A percentile compares a stretch with the other conserved stretches of the same genome.
Evolutionary conservation across 1,139 yeast species (phyloP).

Genomic region (Candida sanyaensis): DNA sequence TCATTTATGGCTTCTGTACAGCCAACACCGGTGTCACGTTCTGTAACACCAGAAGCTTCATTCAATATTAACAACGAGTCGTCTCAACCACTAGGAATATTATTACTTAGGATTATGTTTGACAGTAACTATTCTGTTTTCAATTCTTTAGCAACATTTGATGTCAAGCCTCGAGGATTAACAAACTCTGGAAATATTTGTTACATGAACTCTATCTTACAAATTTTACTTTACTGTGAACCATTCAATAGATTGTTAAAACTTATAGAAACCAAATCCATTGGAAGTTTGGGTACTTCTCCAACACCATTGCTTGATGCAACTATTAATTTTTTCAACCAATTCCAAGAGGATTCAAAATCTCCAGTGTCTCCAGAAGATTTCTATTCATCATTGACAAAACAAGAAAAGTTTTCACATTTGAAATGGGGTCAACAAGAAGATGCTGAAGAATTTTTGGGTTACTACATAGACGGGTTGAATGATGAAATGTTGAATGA

Average conservation of each 20-base stretch:
- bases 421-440: constrained; percentile 95
- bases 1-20: constrained; percentile 7
- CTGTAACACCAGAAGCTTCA: constrained; percentile 7
- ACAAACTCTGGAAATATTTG: constrained; percentile 91
- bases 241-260: constrained; percentile 73
- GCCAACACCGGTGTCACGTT: constrained; percentile 8
- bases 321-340: constrained; percentile 54
- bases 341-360: constrained; percentile 33
- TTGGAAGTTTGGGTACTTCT: constrained; percentile 45
- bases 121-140: constrained; percentile 33
- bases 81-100: constrained; percentile 39
- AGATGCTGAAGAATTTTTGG: constrained; percentile 96
- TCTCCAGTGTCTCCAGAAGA: constrained; percentile 62
- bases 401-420: constrained; percentile 68
- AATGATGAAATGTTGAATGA: constrained; percentile 83
- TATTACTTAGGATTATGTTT: constrained; percentile 40
- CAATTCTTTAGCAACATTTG: constrained; percentile 33
- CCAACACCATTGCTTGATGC: constrained; percentile 79
- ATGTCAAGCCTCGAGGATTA: constrained; percentile 63
- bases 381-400: constrained; percentile 61
- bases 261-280: constrained; percentile 58
- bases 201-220: constrained; percentile 91
- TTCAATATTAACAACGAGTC: constrained; percentile 22
- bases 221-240: constrained; percentile 74
- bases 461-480: constrained; percentile 83